Base-by-base conservation (phyloP, 2,329 filamentous ascomycete genomes). In the Cladosporium austrohemisphaericum region DNA sequence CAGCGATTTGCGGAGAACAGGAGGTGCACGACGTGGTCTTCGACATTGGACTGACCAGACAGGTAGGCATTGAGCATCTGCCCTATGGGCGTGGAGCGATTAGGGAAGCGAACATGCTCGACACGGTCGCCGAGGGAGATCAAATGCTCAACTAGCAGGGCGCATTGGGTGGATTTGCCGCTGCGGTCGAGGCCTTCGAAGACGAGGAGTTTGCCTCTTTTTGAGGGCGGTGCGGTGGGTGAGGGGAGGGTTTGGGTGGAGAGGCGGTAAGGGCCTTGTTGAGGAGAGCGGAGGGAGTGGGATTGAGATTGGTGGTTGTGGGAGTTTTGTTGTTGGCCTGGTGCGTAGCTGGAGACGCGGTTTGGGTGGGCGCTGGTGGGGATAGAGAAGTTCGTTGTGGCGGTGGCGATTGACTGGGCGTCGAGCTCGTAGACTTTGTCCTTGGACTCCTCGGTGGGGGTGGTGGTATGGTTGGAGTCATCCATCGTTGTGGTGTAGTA, bases 1-100 rank as follows among this genome's bases (percentile, higher is more conserved):
- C 91, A 95, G 40, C 91, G 79, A 66, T 96, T 96, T 8, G 91
- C 89, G 52, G 85, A 89, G 69, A 95, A 95, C 16, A 95, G 77
- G 1, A 95, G 77, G 67, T 96, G 91, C 59, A 95, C 92, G 3
- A 85, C 86, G 63, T 95, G 89, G 66, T 95, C 90, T 53, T 93
- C 87, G 67, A 91, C 81, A 51, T 87, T 78, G 19, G 79, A 74
- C 49, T 85, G 69, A 51, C 84, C 84, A 56, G 81, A 84, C 55
- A 96, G 78, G 65, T 95, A 96, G 37, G 74, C 72, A 66, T 94
- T 84, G 65, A 96, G 95, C 79, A 94, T 85, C 60, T 87, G 80
- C 1, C 91, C 91, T 58, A 92, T 95, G 0, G 86, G 79, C 4
- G 91, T 95, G 3, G 82, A 84, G 56, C 91, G 79, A 65, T 95